Percentiles rank a stretch among this genome's conserved stretches.
Evolutionary conservation across 208 protist species (phyloP).

Genomic region (Trypanosoma platydactyli): DNA sequence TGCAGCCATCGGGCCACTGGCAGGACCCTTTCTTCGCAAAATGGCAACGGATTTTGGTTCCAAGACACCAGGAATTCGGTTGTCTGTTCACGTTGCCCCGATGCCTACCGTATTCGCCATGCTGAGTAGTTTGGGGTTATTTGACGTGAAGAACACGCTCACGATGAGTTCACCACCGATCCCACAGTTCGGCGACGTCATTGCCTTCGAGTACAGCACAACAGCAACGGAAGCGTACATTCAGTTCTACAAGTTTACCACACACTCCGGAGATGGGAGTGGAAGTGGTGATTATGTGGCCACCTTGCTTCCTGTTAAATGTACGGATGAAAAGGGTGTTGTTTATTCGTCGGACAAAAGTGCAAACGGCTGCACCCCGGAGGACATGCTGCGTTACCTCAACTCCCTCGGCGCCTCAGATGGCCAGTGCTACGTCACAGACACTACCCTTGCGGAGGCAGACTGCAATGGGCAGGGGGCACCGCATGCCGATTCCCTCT

Average conservation of each 20-base stretch:
- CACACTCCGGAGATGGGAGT: neutral
- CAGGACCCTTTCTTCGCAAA: constrained; percentile 21
- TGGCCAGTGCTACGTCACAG: constrained; percentile 18
- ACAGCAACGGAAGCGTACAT: neutral
- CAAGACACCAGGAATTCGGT: neutral
- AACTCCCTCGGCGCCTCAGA: constrained; percentile 5
- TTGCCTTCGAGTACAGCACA: constrained; percentile 22
- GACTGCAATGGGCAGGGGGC: constrained; percentile 5
- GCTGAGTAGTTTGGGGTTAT: constrained; percentile 13
- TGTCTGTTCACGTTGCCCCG: constrained; percentile 15
- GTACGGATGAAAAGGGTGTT: constrained; percentile 11
- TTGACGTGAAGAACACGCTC: constrained; percentile 14
- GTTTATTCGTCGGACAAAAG: constrained; percentile 11
- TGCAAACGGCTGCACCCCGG: constrained; percentile 10
- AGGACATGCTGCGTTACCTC: constrained; percentile 19
- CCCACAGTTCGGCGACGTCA: constrained; percentile 17
- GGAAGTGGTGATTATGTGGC: neutral
- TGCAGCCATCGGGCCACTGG: constrained; percentile 16
- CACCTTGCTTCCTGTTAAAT: constrained; percentile 6
- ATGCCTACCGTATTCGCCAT: constrained; percentile 18
- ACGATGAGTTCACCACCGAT: neutral
- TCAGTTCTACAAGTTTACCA: constrained; percentile 9
- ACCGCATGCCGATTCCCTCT: constrained; percentile 6
- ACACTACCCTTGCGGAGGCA: neutral
- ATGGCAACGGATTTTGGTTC: neutral